Evolutionary conservation across 1,284 basidiomycete genomes (phyloP).

Genomic region (Puccinia coronata): DNA sequence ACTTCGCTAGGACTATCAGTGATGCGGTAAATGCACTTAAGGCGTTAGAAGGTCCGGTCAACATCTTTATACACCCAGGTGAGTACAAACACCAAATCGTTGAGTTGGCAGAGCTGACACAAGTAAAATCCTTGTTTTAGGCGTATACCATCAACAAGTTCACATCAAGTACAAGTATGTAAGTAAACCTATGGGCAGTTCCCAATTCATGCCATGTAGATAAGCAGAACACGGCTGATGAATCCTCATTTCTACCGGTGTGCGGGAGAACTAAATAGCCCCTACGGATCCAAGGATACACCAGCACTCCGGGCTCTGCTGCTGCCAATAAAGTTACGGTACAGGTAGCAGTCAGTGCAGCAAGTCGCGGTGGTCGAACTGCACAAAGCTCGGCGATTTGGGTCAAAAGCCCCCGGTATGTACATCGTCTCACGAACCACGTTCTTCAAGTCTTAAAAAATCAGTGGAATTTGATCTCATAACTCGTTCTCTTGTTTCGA

Average conservation of each 20-base stretch:
- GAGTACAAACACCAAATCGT: neutral
- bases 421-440: neutral
- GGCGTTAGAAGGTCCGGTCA: neutral
- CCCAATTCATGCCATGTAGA: neutral
- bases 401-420: neutral
- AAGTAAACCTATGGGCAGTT: neutral
- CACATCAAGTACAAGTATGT: conserved; percentile 18
- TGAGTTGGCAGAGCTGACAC: neutral
- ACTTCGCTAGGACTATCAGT: conserved; percentile 9
- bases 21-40: conserved; percentile 18
- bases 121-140: neutral
- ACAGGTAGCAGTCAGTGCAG: neutral
- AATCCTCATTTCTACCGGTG: neutral
- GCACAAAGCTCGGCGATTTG: conserved; percentile 30
- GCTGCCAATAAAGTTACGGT: conserved; percentile 26
- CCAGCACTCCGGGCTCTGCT: neutral
- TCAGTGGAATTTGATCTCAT: neutral
- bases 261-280: conserved; percentile 6
- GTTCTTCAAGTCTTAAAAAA: neutral
- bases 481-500: neutral
- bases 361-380: neutral
- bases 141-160: neutral
- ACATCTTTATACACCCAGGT: conserved; percentile 20
- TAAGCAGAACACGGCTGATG: neutral
- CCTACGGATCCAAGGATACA: conserved; percentile 25